phyloP scores from a whole-genome alignment of 2,329 filamentous ascomycete genomes.

The Phymatotrichopsis omnivora region DNA sequence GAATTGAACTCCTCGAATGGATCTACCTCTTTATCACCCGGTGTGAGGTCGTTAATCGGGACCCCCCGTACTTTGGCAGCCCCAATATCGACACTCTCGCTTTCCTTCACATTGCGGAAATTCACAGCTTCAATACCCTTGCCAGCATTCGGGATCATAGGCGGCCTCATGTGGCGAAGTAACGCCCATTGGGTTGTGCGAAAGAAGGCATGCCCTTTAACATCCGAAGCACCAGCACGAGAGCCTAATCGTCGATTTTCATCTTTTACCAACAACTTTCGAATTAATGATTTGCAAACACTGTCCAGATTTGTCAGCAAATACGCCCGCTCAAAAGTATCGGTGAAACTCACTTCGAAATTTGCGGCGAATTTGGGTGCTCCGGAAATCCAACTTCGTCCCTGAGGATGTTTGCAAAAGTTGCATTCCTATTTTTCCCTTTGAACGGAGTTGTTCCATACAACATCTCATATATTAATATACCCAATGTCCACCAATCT shows the following conservation, averaged over 20 bases:
- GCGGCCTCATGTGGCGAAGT: slow-evolving; percentile 93
- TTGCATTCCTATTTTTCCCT: slow-evolving; percentile 96
- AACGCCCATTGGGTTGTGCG: slow-evolving; percentile 91
- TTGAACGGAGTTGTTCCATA: slow-evolving; percentile 99
- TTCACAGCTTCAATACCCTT: slow-evolving; percentile 89
- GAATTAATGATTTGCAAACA: slow-evolving; percentile 89
- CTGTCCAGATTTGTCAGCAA: slow-evolving; percentile 43
- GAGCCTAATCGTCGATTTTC: slow-evolving; percentile 88
- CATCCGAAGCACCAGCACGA: slow-evolving; percentile 88
- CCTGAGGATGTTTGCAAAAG: slow-evolving; percentile 90
- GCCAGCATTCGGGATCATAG: slow-evolving; percentile 86
- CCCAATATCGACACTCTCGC: slow-evolving; percentile 79
- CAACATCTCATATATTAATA: slow-evolving; percentile 97
- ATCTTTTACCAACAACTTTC: slow-evolving; percentile 96
- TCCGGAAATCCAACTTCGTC: slow-evolving; percentile 97
- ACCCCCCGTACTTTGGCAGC: slow-evolving; percentile 58
- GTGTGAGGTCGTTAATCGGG: slow-evolving; percentile 75
- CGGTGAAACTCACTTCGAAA: slow-evolving; percentile 66
- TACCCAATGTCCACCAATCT: slow-evolving; percentile 98
- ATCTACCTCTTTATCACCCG: slow-evolving; percentile 67
- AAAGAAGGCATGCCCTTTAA: slow-evolving; percentile 95
- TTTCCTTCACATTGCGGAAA: slow-evolving; percentile 97
- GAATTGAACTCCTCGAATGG: slow-evolving; percentile 95
- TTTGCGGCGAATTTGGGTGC: slow-evolving; percentile 68
- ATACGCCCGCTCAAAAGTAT: neutral